phyloP scores from a whole-genome alignment of 768 basidiomycete genomes.

The Phlebiopsis flavidoalba region DNA sequence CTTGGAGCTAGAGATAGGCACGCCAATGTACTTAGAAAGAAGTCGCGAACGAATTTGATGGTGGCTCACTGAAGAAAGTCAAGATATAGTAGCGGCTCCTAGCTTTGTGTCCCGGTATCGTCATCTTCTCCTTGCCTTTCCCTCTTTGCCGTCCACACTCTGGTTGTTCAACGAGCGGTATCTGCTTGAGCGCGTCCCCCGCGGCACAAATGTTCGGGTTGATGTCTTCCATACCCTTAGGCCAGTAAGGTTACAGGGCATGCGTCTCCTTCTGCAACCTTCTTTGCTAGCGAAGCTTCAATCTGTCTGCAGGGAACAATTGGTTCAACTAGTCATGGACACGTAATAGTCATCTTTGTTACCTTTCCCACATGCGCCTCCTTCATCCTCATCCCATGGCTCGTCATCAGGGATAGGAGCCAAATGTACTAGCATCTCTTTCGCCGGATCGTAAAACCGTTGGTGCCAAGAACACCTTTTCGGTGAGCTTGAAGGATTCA shows the following conservation, averaged over 20 bases:
- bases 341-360: slow-evolving; percentile 21
- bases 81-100: slow-evolving; percentile 41
- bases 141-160: slow-evolving; percentile 29
- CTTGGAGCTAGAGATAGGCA: slow-evolving; percentile 11
- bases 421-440: slow-evolving; percentile 64
- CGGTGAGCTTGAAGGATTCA: slow-evolving; percentile 71
- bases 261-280: slow-evolving; percentile 60
- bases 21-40: slow-evolving; percentile 8
- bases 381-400: slow-evolving; percentile 49
- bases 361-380: slow-evolving; percentile 76
- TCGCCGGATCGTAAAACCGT: slow-evolving; percentile 78
- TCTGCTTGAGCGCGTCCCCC: slow-evolving; percentile 42
- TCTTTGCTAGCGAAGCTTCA: slow-evolving; percentile 56
- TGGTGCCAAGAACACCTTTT: slow-evolving; percentile 93
- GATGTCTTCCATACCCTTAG: slow-evolving; percentile 81
- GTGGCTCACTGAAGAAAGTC: slow-evolving; percentile 57
- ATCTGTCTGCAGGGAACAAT: slow-evolving; percentile 45
- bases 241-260: slow-evolving; percentile 65
- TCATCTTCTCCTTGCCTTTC: slow-evolving; percentile 39
- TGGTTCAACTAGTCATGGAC: slow-evolving; percentile 7
- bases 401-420: slow-evolving; percentile 50
- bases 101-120: slow-evolving; percentile 14
- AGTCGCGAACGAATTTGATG: neutral
- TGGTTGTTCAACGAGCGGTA: slow-evolving; percentile 24
- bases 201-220: slow-evolving; percentile 59